These are phyloP conservation scores for Massospora cicadina DNA, from an alignment of 371 early-diverging fungal genomes.

Conservation along the genomic window DNA sequence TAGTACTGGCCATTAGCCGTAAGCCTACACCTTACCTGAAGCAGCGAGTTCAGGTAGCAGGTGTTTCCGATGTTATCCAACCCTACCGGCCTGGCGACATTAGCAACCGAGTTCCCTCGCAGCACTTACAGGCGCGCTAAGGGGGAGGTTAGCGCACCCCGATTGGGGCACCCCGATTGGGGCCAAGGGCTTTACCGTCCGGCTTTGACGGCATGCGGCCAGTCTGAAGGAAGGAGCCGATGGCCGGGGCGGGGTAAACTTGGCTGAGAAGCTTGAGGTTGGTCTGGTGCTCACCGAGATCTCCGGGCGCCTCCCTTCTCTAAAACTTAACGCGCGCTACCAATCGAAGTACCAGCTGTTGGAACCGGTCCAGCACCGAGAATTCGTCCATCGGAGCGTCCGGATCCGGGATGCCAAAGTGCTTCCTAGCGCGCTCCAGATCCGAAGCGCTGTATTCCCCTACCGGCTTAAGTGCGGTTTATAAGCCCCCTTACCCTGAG, in stretches of 20 bases:
- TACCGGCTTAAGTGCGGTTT: not conserved
- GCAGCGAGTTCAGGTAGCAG: slow-evolving; percentile 70
- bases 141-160: not conserved
- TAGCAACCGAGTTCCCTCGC: not conserved
- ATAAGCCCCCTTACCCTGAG: not conserved
- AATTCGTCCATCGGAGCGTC: not conserved
- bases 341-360: not conserved
- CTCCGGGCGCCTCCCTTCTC: not conserved
- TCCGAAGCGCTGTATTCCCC: not conserved
- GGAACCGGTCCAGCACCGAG: not conserved
- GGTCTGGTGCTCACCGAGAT: not conserved
- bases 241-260: not conserved
- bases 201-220: not conserved
- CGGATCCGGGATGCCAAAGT: not conserved
- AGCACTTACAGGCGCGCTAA: not conserved
- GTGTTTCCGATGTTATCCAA: slow-evolving; percentile 79
- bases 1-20: slow-evolving; percentile 17
- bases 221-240: not conserved
- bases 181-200: not conserved
- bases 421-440: not conserved
- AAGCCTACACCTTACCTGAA: slow-evolving; percentile 13
- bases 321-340: not conserved
- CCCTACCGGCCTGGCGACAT: slow-evolving; percentile 32
- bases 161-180: not conserved
- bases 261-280: not conserved